Evolutionary conservation across 2,329 filamentous ascomycete species (phyloP).

Genomic region (Zasmidium cellare): DNA sequence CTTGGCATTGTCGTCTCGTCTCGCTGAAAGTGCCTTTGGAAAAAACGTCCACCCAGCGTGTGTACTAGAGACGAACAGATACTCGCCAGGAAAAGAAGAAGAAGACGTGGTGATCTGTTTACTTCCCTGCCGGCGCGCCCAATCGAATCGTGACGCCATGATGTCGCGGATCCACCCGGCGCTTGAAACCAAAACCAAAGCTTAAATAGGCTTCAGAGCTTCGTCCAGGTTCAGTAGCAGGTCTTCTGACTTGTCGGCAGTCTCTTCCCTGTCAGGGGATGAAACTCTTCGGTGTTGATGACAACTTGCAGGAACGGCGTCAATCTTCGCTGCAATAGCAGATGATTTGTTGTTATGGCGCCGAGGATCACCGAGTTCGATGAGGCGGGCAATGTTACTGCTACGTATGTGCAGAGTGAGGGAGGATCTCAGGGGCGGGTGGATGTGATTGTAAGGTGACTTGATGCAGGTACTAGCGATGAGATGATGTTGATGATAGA

Average conservation of each 20-base stretch:
- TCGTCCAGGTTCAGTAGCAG: not conserved
- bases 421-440: constrained; percentile 37
- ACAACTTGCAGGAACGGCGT: not conserved
- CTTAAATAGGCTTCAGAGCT: not conserved
- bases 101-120: not conserved
- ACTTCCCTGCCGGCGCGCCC: not conserved
- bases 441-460: constrained; percentile 46
- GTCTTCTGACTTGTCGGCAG: not conserved
- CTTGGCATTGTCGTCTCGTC: constrained; percentile 14
- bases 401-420: constrained; percentile 50
- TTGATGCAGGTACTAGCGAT: too few relatives aligned
- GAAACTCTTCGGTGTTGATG: not conserved
- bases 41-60: too few relatives aligned
- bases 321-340: constrained; percentile 2
- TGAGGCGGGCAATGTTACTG: constrained; percentile 51
- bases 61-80: not conserved
- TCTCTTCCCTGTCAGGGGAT: not conserved
- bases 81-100: not conserved
- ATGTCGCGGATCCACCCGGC: not conserved
- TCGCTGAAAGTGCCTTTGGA: not conserved
- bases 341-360: constrained; percentile 11
- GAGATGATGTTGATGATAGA: constrained; percentile 19
- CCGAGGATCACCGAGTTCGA: constrained; percentile 44
- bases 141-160: not conserved
- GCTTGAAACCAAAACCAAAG: not conserved